Conservation (phyloP, 768 basidiomycete genomes). For the Agrocybe chaxingu region DNA sequence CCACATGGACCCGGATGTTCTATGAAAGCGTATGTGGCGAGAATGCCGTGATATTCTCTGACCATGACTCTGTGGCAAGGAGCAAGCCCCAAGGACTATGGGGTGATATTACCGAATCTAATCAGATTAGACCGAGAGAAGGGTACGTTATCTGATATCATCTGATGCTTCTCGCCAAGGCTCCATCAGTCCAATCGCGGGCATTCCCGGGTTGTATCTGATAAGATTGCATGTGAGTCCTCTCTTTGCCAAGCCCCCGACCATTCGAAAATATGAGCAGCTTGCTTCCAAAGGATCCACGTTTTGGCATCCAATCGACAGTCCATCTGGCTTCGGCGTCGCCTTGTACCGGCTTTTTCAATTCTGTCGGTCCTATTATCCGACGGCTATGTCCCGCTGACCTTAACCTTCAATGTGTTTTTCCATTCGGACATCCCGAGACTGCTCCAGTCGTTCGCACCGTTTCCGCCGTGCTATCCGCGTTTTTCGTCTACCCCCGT, state of each 20-base stretch:
- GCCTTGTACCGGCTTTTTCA: neutral
- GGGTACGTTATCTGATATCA: slow-evolving; percentile 25
- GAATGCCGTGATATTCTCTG: slow-evolving; percentile 5
- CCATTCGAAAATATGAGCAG: slow-evolving; percentile 1
- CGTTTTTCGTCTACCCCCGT: no score
- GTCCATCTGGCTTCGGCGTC: neutral
- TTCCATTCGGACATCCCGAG: no score
- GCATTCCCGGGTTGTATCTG: slow-evolving; percentile 26
- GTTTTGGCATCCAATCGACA: slow-evolving; percentile 1
- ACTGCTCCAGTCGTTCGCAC: no score
- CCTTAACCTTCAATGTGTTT: no score
- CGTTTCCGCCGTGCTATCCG: no score
- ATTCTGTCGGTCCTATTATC: no score
- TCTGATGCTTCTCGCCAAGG: slow-evolving; percentile 19
- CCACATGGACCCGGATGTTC: slow-evolving; percentile 7
- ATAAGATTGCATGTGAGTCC: slow-evolving; percentile 26
- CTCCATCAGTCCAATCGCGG: slow-evolving; percentile 18
- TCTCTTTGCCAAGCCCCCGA: slow-evolving; percentile 11
- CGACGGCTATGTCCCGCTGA: no score
- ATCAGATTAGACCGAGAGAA: slow-evolving; percentile 23
- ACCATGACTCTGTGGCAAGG: neutral
- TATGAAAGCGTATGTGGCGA: neutral
- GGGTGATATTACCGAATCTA: slow-evolving; percentile 16
- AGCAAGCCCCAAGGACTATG: neutral
- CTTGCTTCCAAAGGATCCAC: slow-evolving; percentile 1